These are phyloP conservation scores for Lipomyces chichibuensis DNA, from an alignment of 805 yeast genomes.

Conservation along the genomic window DNA sequence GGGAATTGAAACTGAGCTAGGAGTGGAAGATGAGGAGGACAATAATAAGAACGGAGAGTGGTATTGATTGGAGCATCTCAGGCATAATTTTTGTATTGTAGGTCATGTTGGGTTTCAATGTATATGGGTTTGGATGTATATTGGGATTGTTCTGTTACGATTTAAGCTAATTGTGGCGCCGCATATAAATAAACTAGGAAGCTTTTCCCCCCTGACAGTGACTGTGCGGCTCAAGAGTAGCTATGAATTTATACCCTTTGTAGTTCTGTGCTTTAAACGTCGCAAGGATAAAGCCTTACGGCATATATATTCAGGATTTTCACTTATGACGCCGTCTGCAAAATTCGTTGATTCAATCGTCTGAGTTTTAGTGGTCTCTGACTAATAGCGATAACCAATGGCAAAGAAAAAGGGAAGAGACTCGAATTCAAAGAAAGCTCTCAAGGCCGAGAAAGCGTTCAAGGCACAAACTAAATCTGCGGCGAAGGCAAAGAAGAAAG, in stretches of 20 bases:
- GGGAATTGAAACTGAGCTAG: conserved; percentile 15
- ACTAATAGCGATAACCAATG: conserved; percentile 52
- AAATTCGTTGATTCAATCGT: not conserved
- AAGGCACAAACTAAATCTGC: conserved; percentile 78
- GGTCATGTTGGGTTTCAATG: not conserved
- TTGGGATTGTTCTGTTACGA: not conserved
- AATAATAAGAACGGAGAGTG: not conserved
- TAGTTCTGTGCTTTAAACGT: not conserved
- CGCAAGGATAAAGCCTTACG: not conserved
- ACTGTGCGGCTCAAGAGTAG: not conserved
- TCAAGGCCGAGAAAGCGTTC: conserved; percentile 78
- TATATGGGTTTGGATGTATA: not conserved
- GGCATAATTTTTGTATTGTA: not conserved
- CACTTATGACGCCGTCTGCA: not conserved
- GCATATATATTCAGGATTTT: not conserved
- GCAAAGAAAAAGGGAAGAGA: conserved; percentile 85
- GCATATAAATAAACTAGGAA: not conserved
- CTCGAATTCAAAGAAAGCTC: conserved; percentile 84
- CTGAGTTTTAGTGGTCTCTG: not conserved
- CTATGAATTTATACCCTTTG: not conserved
- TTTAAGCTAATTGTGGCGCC: not conserved
- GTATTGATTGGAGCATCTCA: not conserved
- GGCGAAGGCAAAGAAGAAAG: conserved; percentile 69
- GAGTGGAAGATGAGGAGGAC: not conserved
- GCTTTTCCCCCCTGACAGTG: not conserved